These are phyloP conservation scores for Chlorella sp. DNA, from an alignment of 139 green algal species.

Conservation along the genomic window DNA sequence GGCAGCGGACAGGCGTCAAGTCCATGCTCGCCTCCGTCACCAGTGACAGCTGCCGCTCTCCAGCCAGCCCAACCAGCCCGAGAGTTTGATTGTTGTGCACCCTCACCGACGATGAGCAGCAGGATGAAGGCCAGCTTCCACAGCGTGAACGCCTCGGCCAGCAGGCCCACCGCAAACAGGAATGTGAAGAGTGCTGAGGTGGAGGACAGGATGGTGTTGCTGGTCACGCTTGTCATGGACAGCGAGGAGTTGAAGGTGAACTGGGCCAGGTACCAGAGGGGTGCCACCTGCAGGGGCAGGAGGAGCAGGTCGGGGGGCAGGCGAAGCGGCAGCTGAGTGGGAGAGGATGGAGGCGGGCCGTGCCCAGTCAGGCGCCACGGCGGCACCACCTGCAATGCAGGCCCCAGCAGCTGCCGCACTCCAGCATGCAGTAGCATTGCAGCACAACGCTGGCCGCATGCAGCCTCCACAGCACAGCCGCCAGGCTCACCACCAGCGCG, in stretches of 20 bases:
- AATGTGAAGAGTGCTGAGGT: conserved; percentile 93
- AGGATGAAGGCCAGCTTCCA: conserved; percentile 78
- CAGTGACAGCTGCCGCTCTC: not conserved
- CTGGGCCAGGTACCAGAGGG: conserved; percentile 95
- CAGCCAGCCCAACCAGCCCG: not conserved
- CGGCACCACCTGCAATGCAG: no score
- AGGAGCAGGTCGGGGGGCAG: no score
- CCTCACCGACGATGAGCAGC: conserved; percentile 74
- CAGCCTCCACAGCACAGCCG: not conserved
- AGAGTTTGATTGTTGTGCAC: no score
- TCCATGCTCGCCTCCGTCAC: no score
- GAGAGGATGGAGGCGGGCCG: no score
- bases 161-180: conserved; percentile 64
- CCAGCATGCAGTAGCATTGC: no score
- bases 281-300: conserved; percentile 74
- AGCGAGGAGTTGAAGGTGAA: conserved; percentile 92
- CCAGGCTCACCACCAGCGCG: conserved; percentile 22
- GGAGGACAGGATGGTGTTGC: conserved; percentile 95
- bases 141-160: conserved; percentile 65
- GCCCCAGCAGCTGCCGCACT: no score
- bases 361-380: no score
- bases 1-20: no score
- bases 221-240: conserved; percentile 88
- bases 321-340: no score
- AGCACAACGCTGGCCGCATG: no score